These are phyloP conservation scores for Cornus controversa DNA, from an alignment of 148 eudicot species.

Conservation along the genomic window DNA sequence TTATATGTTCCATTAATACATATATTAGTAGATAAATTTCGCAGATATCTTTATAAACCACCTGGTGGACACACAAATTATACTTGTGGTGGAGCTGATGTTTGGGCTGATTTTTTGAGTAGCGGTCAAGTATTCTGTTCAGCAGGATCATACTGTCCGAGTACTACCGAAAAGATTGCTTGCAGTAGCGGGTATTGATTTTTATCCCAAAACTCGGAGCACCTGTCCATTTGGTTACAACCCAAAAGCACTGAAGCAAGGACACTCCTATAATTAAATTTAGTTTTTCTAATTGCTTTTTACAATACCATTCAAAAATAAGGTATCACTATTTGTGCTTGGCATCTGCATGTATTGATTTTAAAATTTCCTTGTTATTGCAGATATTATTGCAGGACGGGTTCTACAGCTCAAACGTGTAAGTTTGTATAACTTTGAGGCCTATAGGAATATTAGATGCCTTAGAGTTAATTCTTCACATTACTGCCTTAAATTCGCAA, in stretches of 20 bases:
- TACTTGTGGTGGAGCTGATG: slow-evolving; percentile 89
- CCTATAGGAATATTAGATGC: not conserved
- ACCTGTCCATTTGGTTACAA: not conserved
- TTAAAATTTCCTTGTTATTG: slow-evolving; percentile 12
- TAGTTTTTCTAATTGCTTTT: not conserved
- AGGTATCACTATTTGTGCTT: slow-evolving; percentile 6
- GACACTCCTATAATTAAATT: not conserved
- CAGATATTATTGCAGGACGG: slow-evolving; percentile 89
- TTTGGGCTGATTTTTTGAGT: slow-evolving; percentile 67
- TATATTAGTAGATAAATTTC: slow-evolving; percentile 24
- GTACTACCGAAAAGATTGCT: slow-evolving; percentile 42
- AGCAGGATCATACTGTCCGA: slow-evolving; percentile 91
- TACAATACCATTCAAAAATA: not conserved
- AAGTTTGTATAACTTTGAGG: slow-evolving; percentile 10
- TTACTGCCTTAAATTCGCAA: not conserved
- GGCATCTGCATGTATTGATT: slow-evolving; percentile 14
- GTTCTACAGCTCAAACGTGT: slow-evolving; percentile 66
- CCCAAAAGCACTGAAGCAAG: not conserved
- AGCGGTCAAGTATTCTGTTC: slow-evolving; percentile 70
- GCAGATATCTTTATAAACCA: slow-evolving; percentile 80
- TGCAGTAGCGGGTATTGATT: slow-evolving; percentile 67
- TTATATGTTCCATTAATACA: slow-evolving; percentile 21
- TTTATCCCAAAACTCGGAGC: slow-evolving; percentile 21
- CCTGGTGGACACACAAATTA: slow-evolving; percentile 80
- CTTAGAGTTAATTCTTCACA: not conserved